A percentile compares a stretch with the other conserved stretches of the same genome.
phyloP scores from a whole-genome alignment of 2,329 filamentous ascomycete genomes.

The Plectosphaerella sp. region DNA sequence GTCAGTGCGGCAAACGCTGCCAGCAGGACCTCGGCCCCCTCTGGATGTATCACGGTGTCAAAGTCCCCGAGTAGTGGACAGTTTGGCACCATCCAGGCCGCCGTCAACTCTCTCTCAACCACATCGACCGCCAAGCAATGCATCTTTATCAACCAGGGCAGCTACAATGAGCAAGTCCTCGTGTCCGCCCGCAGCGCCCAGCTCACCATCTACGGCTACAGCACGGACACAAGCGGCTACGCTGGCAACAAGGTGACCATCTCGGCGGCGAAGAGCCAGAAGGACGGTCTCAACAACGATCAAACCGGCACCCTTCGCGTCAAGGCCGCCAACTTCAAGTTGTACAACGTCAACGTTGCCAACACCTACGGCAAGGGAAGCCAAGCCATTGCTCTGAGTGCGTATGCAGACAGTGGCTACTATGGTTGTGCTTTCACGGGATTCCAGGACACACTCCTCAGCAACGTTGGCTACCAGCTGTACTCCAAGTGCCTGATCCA shows the following conservation, averaged over 20 bases:
- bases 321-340: constrained; percentile 43
- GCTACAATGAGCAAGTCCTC: constrained; percentile 56
- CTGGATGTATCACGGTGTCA: constrained; percentile 24
- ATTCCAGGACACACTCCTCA: constrained; percentile 47
- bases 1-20: constrained; percentile 12
- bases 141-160: constrained; percentile 64
- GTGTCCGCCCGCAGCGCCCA: constrained; percentile 41
- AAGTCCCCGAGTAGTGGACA: constrained; percentile 15
- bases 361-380: constrained; percentile 44
- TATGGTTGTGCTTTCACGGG: constrained; percentile 41
- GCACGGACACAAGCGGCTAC: constrained; percentile 46
- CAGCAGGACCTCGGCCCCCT: constrained; percentile 21
- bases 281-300: constrained; percentile 47
- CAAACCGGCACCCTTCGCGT: constrained; percentile 44
- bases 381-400: constrained; percentile 41
- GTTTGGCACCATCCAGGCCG: constrained; percentile 36
- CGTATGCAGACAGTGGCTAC: constrained; percentile 38
- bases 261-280: constrained; percentile 49
- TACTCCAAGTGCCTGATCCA: constrained; percentile 38
- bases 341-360: constrained; percentile 56
- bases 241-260: constrained; percentile 53
- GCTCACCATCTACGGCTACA: constrained; percentile 55
- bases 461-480: constrained; percentile 40
- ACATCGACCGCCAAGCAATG: constrained; percentile 43
- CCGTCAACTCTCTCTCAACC: constrained; percentile 54